Conservation (phyloP, 257 asterid genomes). For the Plantago elongata region DNA sequence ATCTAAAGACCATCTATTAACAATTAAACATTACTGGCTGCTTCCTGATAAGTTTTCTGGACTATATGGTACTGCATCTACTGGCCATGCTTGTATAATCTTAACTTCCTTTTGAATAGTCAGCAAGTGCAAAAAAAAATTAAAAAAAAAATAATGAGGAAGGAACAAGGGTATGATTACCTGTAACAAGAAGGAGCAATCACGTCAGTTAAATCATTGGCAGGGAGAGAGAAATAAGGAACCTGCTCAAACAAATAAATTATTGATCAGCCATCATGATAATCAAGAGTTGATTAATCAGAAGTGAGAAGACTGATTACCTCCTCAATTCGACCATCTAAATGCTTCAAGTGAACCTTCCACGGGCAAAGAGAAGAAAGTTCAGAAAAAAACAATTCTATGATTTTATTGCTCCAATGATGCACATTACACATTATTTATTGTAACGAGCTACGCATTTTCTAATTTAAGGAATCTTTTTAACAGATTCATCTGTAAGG, state of each 20-base stretch:
- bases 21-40: no score
- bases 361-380: slow-evolving; percentile 22
- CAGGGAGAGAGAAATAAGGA: slow-evolving; percentile 99
- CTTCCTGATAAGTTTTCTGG: no score
- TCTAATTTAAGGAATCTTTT: neutral
- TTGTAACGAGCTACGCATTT: neutral
- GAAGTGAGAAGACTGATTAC: slow-evolving; percentile 31
- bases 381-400: slow-evolving; percentile 7
- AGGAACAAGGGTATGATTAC: slow-evolving; percentile 25
- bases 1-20: no score
- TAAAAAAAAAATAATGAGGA: no score
- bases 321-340: slow-evolving; percentile 98
- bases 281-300: slow-evolving; percentile 22
- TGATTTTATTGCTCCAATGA: neutral
- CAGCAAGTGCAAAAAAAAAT: no score
- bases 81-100: no score
- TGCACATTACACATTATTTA: neutral
- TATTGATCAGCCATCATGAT: slow-evolving; percentile 34
- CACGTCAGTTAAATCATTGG: slow-evolving; percentile 90
- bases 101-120: no score
- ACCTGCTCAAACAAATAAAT: slow-evolving; percentile 62
- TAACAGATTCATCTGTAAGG: neutral
- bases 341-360: slow-evolving; percentile 96
- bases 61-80: no score
- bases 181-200: slow-evolving; percentile 99